Base-by-base conservation (phyloP, 768 basidiomycete species). In the Serpula lacrymans region DNA sequence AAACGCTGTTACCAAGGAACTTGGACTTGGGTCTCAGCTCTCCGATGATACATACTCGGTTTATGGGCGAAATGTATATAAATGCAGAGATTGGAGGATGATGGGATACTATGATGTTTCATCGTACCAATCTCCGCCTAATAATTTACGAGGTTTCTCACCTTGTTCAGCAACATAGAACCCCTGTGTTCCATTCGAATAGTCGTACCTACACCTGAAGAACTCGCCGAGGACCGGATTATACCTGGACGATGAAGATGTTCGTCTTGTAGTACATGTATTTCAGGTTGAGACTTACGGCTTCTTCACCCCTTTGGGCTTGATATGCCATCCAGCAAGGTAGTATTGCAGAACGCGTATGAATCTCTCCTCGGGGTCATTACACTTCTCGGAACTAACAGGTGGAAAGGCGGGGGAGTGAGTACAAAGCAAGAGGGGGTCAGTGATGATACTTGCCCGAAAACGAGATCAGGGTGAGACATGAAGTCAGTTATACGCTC, bases 401-500 rank as follows among this genome's bases (percentile, higher is more conserved):
- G n/a, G 16, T 17, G 42, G 42, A 50, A 35, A 37, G 43, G 37
- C 25, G 41, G 31, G 41, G 32, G 34, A 41, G n/a, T 33, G 16
- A 7, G 28, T 26, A 32, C 26, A 28, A 29, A 37, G 18, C 3
- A 21, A 34, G 20, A 22, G 23, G 27, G 25, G 26, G 29, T 36
- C 30, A 26, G 12, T 37, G 32, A 20, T 36, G 48, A 33, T 42
- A 71, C 87, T 64, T 64, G 81, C 91, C 90, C 89, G 67, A 95
- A 95, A 54, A 97, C 79, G 58, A 98, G 83, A 68, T 99, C 94
- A 22, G 96, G 93, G 65, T 98, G 96, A 42, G 92, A 86, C 85
- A 98, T 94, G 67, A 99, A 99, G 70, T 99, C 95, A 24, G 96
- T 98, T 54, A 99, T 95, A 50, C 96, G 82, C 70, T 99, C 96